Base-by-base conservation (phyloP, 768 basidiomycete genomes). In the Cantharellus cinnabarinus region DNA sequence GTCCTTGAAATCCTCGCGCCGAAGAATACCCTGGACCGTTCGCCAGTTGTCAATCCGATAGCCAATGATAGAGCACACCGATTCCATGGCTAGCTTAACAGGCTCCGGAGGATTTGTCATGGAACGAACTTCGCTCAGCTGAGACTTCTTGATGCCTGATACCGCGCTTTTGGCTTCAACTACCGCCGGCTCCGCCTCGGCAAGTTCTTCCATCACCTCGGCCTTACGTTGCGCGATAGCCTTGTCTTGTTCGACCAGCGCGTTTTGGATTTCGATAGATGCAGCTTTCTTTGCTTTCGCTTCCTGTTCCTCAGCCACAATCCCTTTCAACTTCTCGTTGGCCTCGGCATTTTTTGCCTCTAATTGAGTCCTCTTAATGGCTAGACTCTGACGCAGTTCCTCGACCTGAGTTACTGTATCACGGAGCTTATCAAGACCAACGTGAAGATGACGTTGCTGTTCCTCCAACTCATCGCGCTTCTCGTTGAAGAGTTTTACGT, bases 41-140 rank as follows among this genome's bases (percentile, higher is more conserved):
- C 89, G 82, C 95, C 95, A 99, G 67, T 82, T 82, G 66, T 99
- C 95, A 66, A 98, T 87, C 70, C 90, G 89, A 73, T 97, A 89
- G 4, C 95, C 95, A 29, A 99, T 81, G 52, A 95, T 76, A 10
- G 88, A 91, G 70, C 95, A 98, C 44, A 95, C 94, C 1, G 93
- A 95, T 67, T 98, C 95, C 91, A 98, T 98, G 14, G 95, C 89
- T 51, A 94, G 71, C 70, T 98, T 98, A 64, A 98, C 93, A 3
- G 89, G 85, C 68, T 98, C 95, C 0, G 95, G 95, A 52, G 95
- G 95, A 67, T 97, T 97, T 50, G 90, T 88, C 93, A 99, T 97
- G 5, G 89, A 79, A 65, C 95, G 80, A 48, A 98, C 95, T 79
- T 99, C 95, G 67, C 93, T 87, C 48, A 99, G 72, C 66, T 98